phyloP scores from a whole-genome alignment of 2,329 filamentous ascomycete genomes.

The Chalaropsis thielavioides region DNA sequence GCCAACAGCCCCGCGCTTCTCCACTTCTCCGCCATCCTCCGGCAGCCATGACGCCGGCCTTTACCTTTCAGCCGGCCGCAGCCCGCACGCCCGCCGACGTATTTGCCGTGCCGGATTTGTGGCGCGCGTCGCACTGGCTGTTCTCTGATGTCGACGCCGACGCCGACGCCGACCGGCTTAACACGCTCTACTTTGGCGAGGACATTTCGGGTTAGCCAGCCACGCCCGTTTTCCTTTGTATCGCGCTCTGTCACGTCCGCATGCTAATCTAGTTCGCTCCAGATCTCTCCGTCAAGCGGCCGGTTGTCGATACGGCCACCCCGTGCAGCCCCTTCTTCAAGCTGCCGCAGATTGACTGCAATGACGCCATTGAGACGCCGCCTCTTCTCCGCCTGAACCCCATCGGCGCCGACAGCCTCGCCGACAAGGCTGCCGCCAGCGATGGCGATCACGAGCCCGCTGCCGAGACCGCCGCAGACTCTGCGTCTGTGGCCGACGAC shows the following conservation, averaged over 20 bases:
- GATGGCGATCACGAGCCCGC: background rate
- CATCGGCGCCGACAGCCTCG: background rate
- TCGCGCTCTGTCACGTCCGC: constrained; percentile 20
- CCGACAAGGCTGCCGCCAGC: background rate
- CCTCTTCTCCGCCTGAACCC: constrained; percentile 9
- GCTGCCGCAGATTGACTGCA: constrained; percentile 16
- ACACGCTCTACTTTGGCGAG: constrained; percentile 32
- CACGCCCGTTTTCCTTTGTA: too few relatives aligned
- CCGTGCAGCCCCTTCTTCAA: constrained; percentile 16
- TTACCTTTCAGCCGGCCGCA: background rate
- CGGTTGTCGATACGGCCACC: constrained; percentile 6
- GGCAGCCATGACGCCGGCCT: background rate
- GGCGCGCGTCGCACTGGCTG: constrained; percentile 39
- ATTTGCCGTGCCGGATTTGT: constrained; percentile 50
- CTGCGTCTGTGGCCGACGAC: background rate
- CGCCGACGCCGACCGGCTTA: constrained; percentile 20
- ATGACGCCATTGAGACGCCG: background rate
- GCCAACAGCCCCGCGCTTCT: background rate
- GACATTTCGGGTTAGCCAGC: constrained; percentile 21
- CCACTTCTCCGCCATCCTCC: background rate
- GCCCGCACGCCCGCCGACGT: constrained; percentile 31
- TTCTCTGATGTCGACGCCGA: constrained; percentile 24
- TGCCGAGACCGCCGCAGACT: background rate
- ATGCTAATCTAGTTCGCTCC: background rate
- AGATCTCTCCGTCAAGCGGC: constrained; percentile 9